Conservation (phyloP, 192 early-diverging fungal species). For the Phycomyces blakesleeanus region DNA sequence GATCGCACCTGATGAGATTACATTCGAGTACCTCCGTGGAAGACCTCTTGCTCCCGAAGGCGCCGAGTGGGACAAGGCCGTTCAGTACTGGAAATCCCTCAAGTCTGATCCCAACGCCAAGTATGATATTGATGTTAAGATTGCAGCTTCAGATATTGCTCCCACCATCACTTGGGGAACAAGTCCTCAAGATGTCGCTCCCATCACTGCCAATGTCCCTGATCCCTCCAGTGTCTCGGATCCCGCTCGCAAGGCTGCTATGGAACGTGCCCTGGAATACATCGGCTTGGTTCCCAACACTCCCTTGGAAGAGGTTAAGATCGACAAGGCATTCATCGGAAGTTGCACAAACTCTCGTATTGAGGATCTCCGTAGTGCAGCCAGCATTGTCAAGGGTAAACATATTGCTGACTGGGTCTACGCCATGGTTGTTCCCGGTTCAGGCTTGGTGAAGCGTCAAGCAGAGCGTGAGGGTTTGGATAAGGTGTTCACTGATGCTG, state of each 20-base stretch:
- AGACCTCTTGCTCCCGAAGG: constrained; percentile 58
- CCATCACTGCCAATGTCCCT: constrained; percentile 58
- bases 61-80: constrained; percentile 56
- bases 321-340: constrained; percentile 75
- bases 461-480: constrained; percentile 69
- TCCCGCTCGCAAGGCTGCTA: constrained; percentile 39
- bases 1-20: constrained; percentile 68
- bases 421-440: constrained; percentile 74
- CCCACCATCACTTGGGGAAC: constrained; percentile 73
- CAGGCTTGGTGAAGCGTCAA: constrained; percentile 65
- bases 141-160: constrained; percentile 52
- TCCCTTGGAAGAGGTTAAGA: constrained; percentile 46
- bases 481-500: constrained; percentile 62
- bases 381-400: constrained; percentile 54
- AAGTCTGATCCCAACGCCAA: constrained; percentile 56
- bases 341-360: constrained; percentile 73
- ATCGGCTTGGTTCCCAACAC: constrained; percentile 64
- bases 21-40: constrained; percentile 61
- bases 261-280: constrained; percentile 56
- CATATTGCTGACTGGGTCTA: constrained; percentile 56
- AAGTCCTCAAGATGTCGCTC: constrained; percentile 60
- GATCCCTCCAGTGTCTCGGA: constrained; percentile 49
- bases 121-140: constrained; percentile 60
- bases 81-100: constrained; percentile 58
- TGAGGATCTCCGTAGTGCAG: constrained; percentile 66